Evolutionary conservation across 768 basidiomycete genomes (phyloP).

Genomic region (Baorangia bicolor): DNA sequence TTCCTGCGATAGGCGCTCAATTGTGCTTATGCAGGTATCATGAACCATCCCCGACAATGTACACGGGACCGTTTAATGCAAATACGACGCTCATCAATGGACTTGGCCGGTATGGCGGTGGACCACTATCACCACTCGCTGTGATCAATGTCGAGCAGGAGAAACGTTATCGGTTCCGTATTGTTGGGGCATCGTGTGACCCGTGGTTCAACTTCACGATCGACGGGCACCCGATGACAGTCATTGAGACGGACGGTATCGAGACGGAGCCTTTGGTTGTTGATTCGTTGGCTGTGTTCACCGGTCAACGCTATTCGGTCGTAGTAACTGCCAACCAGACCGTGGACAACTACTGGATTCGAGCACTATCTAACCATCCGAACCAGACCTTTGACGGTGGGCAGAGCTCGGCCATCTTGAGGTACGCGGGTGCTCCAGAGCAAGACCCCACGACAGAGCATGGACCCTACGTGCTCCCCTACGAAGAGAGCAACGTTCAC

Average conservation of each 20-base stretch:
- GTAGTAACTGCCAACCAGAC: too few species aligned
- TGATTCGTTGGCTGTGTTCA: too few species aligned
- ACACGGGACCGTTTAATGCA: constrained; percentile 11
- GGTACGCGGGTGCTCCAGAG: too few species aligned
- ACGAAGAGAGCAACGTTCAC: too few species aligned
- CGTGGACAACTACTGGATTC: too few species aligned
- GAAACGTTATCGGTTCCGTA: constrained; percentile 39
- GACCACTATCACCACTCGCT: constrained; percentile 33
- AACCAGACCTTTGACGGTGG: too few species aligned
- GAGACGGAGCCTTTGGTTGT: constrained; percentile 40
- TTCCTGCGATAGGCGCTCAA: constrained; percentile 29
- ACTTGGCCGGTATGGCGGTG: constrained; percentile 35
- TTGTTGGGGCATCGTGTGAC: constrained; percentile 42
- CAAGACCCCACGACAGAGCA: too few species aligned
- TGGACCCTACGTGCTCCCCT: too few species aligned
- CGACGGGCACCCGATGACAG: constrained; percentile 43
- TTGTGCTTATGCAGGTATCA: constrained; percentile 15
- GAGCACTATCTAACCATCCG: too few species aligned
- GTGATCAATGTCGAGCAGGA: constrained; percentile 35
- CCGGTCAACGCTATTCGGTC: too few species aligned
- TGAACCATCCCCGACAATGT: constrained; percentile 9
- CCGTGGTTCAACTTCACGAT: constrained; percentile 44
- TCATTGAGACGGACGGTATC: constrained; percentile 48
- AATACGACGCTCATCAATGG: constrained; percentile 42
- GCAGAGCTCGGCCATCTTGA: too few species aligned